Conservation (phyloP, 768 basidiomycete species). For the Trametes cubensis region DNA sequence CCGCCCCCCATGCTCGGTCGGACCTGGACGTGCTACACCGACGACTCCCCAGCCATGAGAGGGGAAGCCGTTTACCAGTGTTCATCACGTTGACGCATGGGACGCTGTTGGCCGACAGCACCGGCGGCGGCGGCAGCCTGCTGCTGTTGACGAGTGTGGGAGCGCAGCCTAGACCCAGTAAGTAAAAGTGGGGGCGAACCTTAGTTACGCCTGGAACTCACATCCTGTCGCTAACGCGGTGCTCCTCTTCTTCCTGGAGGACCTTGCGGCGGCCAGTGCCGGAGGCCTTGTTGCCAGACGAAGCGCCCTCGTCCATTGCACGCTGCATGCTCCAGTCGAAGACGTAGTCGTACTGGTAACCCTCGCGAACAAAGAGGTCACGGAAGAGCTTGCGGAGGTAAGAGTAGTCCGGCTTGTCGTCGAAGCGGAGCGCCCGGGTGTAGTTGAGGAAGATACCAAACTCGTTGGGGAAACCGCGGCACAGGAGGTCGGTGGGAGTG, state of each 20-base stretch:
- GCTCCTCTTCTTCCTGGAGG: constrained; percentile 84
- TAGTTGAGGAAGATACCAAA: constrained; percentile 99
- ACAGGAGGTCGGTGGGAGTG: constrained; percentile 92
- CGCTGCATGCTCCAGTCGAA: constrained; percentile 98
- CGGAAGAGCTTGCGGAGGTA: constrained; percentile 99
- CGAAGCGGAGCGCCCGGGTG: constrained; percentile 97
- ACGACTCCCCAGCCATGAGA: constrained; percentile 25
- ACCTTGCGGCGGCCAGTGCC: constrained; percentile 73
- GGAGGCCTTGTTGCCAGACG: constrained; percentile 63
- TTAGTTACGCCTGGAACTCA: constrained; percentile 45
- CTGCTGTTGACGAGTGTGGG: constrained; percentile 75
- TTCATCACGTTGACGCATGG: constrained; percentile 45
- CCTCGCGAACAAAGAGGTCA: constrained; percentile 94
- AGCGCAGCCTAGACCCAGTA: constrained; percentile 66
- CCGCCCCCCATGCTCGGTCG: constrained; percentile 47
- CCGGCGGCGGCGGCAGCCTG: constrained; percentile 59
- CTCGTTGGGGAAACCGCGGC: constrained; percentile 99
- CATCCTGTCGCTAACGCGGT: constrained; percentile 81
- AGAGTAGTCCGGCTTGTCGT: constrained; percentile 99
- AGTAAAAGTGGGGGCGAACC: constrained; percentile 26
- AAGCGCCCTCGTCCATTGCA: constrained; percentile 65
- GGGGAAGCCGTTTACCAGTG: constrained; percentile 46
- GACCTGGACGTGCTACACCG: constrained; percentile 45
- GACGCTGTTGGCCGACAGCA: constrained; percentile 49
- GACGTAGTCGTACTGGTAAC: constrained; percentile 99